Evolutionary conservation across 2,329 filamentous ascomycete genomes (phyloP).

Genomic region (Hypoxylon sp.): DNA sequence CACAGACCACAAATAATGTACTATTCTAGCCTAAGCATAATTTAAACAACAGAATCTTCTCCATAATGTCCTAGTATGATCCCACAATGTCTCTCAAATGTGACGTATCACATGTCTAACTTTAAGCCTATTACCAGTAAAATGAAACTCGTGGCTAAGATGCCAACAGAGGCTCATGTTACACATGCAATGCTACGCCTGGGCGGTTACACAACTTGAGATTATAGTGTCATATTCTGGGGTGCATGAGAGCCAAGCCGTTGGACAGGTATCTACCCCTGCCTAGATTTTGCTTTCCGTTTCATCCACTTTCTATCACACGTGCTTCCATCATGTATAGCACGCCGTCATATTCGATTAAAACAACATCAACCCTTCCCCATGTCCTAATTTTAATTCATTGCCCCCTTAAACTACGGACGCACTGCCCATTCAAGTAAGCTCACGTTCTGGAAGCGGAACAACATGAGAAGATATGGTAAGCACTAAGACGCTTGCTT

Average conservation of each 20-base stretch:
- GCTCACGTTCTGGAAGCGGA: neutral
- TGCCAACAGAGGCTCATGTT: neutral
- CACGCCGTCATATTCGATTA: neutral
- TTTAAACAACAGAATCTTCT: neutral
- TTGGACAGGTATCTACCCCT: neutral
- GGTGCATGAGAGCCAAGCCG: slow-evolving; percentile 24
- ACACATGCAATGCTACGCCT: neutral
- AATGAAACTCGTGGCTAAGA: neutral
- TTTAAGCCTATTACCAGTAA: neutral
- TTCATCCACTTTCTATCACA: neutral
- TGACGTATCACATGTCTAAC: neutral
- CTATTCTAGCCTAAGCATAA: neutral
- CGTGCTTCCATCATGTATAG: neutral
- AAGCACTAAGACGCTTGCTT: slow-evolving; percentile 4
- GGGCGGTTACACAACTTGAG: slow-evolving; percentile 9
- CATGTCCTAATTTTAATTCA: no score
- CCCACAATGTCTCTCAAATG: no score
- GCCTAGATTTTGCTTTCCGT: neutral
- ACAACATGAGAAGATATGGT: neutral
- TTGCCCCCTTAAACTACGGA: neutral
- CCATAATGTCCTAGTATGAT: neutral
- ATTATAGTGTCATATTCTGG: slow-evolving; percentile 16
- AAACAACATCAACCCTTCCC: neutral
- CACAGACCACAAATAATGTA: neutral
- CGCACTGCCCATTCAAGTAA: neutral